These are phyloP conservation scores for Yarrowia sp. DNA, from an alignment of 805 yeast species.

Conservation along the genomic window DNA sequence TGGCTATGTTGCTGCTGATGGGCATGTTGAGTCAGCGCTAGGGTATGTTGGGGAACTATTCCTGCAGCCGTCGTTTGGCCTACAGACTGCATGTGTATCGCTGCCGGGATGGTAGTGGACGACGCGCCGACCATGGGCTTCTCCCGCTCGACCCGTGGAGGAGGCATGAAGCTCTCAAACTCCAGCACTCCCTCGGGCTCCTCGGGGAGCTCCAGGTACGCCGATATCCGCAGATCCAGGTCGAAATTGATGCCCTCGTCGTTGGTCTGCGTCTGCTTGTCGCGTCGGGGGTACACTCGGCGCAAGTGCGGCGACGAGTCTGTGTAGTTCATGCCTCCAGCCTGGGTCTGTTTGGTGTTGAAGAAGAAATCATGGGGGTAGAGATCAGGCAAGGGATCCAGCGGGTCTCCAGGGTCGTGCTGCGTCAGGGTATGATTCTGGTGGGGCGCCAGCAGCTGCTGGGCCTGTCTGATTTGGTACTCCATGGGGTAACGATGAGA, in stretches of 20 bases:
- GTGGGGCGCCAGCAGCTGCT: constrained; percentile 36
- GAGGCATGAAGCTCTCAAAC: constrained; percentile 34
- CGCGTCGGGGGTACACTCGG: constrained; percentile 35
- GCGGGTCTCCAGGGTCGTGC: constrained; percentile 32
- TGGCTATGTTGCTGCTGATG: neutral
- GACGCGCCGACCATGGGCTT: constrained; percentile 7
- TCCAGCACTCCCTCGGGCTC: constrained; percentile 30
- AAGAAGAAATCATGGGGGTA: constrained; percentile 35
- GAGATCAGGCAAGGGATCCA: constrained; percentile 32
- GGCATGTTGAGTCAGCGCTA: constrained; percentile 4
- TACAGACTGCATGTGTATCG: constrained; percentile 31
- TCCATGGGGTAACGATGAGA: constrained; percentile 38
- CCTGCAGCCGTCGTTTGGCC: constrained; percentile 2
- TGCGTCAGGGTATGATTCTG: constrained; percentile 35
- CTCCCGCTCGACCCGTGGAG: constrained; percentile 22
- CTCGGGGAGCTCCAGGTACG: constrained; percentile 37
- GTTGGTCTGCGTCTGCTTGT: constrained; percentile 37
- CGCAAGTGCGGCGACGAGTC: constrained; percentile 28
- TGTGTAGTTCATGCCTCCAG: constrained; percentile 36
- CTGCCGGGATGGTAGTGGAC: neutral
- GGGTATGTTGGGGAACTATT: constrained; percentile 1
- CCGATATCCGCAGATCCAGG: constrained; percentile 38
- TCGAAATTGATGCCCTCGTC: constrained; percentile 39
- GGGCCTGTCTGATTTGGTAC: constrained; percentile 37
- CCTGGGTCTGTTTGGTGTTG: constrained; percentile 32